Evolutionary conservation across 2,329 filamentous ascomycete genomes (phyloP).

Genomic region (Diaporthe citriasiana): DNA sequence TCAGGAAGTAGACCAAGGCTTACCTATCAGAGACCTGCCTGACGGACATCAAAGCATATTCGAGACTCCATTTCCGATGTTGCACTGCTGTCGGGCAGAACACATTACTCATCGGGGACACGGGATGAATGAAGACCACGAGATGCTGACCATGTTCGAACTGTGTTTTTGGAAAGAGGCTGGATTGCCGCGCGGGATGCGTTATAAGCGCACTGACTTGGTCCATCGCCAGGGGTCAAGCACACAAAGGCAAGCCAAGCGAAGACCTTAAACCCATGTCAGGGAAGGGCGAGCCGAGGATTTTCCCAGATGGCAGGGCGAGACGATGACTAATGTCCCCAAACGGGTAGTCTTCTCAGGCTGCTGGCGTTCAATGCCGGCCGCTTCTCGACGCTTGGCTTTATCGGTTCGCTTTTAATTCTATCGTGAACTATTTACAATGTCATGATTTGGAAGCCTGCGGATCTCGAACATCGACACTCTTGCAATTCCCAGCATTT

Average conservation of each 20-base stretch:
- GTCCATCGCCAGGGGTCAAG: neutral
- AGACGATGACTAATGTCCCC: neutral
- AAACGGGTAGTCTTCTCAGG: neutral
- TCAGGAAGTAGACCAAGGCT: constrained; percentile 13
- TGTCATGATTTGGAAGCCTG: constrained; percentile 3
- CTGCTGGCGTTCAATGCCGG: neutral
- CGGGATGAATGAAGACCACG: constrained; percentile 26
- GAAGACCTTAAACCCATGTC: neutral
- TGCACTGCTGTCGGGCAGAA: neutral
- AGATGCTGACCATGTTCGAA: constrained; percentile 6
- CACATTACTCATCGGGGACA: constrained; percentile 15
- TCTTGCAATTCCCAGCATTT: neutral
- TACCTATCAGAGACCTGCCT: constrained; percentile 5
- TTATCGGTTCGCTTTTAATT: constrained; percentile 4
- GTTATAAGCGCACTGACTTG: neutral
- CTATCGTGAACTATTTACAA: constrained; percentile 28
- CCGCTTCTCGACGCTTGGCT: neutral
- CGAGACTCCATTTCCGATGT: constrained; percentile 6
- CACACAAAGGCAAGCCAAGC: neutral
- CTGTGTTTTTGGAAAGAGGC: neutral
- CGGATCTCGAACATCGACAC: neutral
- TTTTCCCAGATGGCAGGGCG: neutral
- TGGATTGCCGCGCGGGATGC: constrained; percentile 23
- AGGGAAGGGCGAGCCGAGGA: constrained; percentile 21
- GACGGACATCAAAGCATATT: constrained; percentile 13